Evolutionary conservation across 805 yeast species (phyloP).

Genomic region (Starmerella geochares): DNA sequence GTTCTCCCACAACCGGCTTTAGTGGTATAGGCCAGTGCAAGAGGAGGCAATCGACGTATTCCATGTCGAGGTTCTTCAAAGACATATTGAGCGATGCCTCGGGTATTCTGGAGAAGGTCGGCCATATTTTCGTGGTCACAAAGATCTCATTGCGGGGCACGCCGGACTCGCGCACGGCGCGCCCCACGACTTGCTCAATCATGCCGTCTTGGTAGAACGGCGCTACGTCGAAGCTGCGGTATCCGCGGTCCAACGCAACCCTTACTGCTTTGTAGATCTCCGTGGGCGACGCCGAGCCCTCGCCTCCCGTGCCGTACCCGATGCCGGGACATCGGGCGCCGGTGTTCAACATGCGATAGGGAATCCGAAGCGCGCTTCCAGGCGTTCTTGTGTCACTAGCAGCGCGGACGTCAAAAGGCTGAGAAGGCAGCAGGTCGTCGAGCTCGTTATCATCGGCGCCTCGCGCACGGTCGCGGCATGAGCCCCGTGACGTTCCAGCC

Average conservation of each 20-base stretch:
- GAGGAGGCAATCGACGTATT: conserved; percentile 67
- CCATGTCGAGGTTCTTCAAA: conserved; percentile 52
- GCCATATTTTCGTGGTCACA: conserved; percentile 56
- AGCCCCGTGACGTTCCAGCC: not conserved
- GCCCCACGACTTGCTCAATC: conserved; percentile 50
- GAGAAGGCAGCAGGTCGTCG: not conserved
- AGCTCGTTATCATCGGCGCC: not conserved
- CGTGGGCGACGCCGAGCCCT: conserved; percentile 19
- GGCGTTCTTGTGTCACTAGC: not conserved
- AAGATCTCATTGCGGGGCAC: conserved; percentile 56
- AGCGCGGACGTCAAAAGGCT: not conserved
- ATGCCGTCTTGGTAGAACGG: conserved; percentile 46
- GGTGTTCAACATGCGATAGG: conserved; percentile 36
- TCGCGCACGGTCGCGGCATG: not conserved
- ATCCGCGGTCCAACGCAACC: conserved; percentile 53
- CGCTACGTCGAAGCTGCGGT: conserved; percentile 71
- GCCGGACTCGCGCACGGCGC: conserved; percentile 29
- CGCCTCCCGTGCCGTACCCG: conserved; percentile 65
- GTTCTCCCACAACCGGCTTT: conserved; percentile 19
- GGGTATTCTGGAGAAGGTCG: conserved; percentile 35
- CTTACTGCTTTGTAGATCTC: conserved; percentile 44
- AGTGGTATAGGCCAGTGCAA: conserved; percentile 68
- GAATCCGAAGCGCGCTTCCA: conserved; percentile 8
- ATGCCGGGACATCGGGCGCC: conserved; percentile 57
- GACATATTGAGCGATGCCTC: conserved; percentile 48